A percentile compares a stretch with the other conserved stretches of the same genome.
These are phyloP conservation scores for Blepharisma japonicum DNA, from an alignment of 73 alveolate genomes.

Conservation along the genomic window DNA sequence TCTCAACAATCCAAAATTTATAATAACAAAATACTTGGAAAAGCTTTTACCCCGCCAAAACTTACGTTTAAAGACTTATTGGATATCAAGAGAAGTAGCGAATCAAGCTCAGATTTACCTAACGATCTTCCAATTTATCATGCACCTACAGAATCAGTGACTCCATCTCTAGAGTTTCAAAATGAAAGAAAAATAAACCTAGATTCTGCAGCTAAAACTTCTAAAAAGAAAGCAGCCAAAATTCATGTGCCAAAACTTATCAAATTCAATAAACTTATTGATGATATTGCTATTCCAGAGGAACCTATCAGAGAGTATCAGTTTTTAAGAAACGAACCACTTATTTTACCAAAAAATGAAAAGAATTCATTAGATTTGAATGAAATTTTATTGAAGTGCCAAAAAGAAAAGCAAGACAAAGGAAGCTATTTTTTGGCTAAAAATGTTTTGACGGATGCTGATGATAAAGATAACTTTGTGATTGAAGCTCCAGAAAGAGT, in stretches of 20 bases:
- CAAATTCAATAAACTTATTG: slow-evolving; percentile 7
- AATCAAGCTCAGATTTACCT: no score
- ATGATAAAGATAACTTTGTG: slow-evolving; percentile 5
- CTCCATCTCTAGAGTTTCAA: no score
- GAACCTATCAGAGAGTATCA: not conserved
- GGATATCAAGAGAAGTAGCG: no score
- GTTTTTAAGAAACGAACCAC: slow-evolving; percentile 19
- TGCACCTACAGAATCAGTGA: no score
- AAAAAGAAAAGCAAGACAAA: not conserved
- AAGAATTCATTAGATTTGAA: not conserved
- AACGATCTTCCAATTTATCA: no score
- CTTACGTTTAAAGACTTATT: no score
- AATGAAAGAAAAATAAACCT: no score
- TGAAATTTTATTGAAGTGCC: not conserved
- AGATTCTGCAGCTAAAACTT: not conserved
- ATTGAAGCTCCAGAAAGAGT: not conserved
- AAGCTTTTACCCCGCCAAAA: no score
- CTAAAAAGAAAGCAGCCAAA: not conserved
- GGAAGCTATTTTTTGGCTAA: slow-evolving; percentile 11
- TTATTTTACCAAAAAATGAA: not conserved
- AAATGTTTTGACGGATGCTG: not conserved
- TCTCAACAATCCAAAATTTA: no score
- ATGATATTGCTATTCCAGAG: not conserved
- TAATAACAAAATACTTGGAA: no score
- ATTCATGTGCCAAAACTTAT: not conserved